phyloP scores from a whole-genome alignment of 225 moss, liverwort and hornwort species.

The Physcomitrellopsis africana region DNA sequence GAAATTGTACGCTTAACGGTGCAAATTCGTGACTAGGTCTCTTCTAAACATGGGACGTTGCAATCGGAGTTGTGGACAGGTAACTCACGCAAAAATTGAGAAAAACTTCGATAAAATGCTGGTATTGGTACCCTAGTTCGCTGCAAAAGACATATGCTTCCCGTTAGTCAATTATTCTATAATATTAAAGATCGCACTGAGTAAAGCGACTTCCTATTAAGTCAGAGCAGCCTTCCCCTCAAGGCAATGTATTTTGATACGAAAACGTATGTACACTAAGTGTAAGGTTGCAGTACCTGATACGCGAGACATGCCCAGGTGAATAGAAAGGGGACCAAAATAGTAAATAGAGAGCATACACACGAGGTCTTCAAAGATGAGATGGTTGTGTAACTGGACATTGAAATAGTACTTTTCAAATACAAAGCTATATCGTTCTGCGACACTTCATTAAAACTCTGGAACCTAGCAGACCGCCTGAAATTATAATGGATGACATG shows the following conservation, averaged over 20 bases:
- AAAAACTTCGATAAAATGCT: constrained; percentile 50
- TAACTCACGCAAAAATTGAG: constrained; percentile 38
- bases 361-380: not conserved
- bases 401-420: not conserved
- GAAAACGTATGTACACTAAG: not conserved
- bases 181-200: not conserved
- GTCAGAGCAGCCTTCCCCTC: too few relatives aligned
- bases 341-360: not conserved
- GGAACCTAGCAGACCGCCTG: constrained; percentile 23
- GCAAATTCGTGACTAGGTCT: not conserved
- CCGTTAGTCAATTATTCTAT: not conserved
- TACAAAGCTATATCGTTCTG: constrained; percentile 24
- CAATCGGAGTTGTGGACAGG: constrained; percentile 23
- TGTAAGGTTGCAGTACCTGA: not conserved
- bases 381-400: not conserved
- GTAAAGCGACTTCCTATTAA: not conserved
- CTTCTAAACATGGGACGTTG: not conserved
- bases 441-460: constrained; percentile 23
- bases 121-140: constrained; percentile 55
- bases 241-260: too few relatives aligned
- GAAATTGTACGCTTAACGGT: constrained; percentile 51
- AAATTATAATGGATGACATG: constrained; percentile 35
- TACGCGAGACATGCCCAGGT: not conserved
- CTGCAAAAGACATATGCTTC: constrained; percentile 32
- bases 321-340: not conserved